phyloP scores from a whole-genome alignment of 768 basidiomycete species.

The Lyophyllum shimeji region DNA sequence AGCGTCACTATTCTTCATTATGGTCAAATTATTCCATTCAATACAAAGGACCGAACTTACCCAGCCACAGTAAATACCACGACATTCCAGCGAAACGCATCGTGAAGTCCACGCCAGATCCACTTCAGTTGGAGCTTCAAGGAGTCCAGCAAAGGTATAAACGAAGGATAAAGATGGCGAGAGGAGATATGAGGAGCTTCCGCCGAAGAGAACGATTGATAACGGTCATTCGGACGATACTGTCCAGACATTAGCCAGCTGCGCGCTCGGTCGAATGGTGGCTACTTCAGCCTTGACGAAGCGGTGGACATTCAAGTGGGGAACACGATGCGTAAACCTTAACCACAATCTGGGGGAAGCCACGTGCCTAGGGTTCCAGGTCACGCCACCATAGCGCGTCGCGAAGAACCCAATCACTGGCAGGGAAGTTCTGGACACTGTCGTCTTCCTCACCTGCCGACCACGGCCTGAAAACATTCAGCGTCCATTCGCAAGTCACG shows the following conservation, averaged over 20 bases:
- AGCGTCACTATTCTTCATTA: conserved; percentile 51
- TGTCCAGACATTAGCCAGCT: conserved; percentile 11
- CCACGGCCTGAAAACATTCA: background rate
- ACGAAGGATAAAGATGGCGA: conserved; percentile 63
- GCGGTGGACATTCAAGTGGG: conserved; percentile 8
- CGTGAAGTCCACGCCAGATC: conserved; percentile 58
- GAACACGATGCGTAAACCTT: conserved; percentile 24
- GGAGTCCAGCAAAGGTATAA: conserved; percentile 64
- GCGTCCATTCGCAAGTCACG: too few species aligned
- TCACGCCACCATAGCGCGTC: conserved; percentile 6
- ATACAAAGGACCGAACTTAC: conserved; percentile 31
- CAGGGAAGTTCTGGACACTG: too few species aligned
- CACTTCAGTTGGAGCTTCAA: conserved; percentile 59
- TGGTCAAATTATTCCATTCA: background rate
- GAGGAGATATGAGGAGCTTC: conserved; percentile 36
- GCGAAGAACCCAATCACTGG: too few species aligned
- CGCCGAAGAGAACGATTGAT: conserved; percentile 21
- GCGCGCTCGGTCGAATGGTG: background rate
- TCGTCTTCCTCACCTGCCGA: background rate
- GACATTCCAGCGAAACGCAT: conserved; percentile 73
- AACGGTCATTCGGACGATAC: conserved; percentile 19
- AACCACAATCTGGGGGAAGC: conserved; percentile 34
- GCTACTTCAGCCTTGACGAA: background rate
- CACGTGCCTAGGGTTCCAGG: conserved; percentile 12
- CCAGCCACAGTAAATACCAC: conserved; percentile 57